Conservation (phyloP, 495 filamentous ascomycete species). For the Neurospora terricola region DNA sequence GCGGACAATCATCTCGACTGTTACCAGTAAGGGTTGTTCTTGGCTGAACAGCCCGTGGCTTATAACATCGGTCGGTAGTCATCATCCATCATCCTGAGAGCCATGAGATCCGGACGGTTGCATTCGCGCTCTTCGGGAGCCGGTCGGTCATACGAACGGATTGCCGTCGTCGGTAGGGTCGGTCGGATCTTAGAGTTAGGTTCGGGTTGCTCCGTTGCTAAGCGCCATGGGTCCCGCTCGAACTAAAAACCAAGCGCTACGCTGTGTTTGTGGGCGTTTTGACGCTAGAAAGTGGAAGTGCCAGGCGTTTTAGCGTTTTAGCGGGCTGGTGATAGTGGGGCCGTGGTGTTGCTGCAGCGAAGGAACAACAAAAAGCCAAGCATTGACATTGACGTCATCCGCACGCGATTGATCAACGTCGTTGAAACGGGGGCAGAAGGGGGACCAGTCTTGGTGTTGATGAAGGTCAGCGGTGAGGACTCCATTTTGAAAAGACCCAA, state of each 20-base stretch:
- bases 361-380: neutral
- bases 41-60: too few relatives aligned
- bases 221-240: neutral
- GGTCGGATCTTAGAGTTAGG: neutral
- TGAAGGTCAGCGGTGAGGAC: neutral
- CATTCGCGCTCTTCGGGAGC: neutral
- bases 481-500: too few relatives aligned
- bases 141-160: neutral
- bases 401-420: neutral
- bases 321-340: neutral
- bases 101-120: neutral
- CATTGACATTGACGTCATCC: neutral
- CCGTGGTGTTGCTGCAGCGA: neutral
- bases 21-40: neutral
- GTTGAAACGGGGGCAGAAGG: neutral
- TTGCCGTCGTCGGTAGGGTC: neutral
- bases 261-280: too few relatives aligned
- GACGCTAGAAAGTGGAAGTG: neutral
- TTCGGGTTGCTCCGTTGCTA: neutral
- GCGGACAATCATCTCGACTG: neutral
- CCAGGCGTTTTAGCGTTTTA: neutral
- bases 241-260: neutral
- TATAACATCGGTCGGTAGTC: neutral
- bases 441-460: neutral
- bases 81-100: neutral